These are phyloP conservation scores for Cladosporium sp. DNA, from an alignment of 2,329 filamentous ascomycete species.

Conservation along the genomic window DNA sequence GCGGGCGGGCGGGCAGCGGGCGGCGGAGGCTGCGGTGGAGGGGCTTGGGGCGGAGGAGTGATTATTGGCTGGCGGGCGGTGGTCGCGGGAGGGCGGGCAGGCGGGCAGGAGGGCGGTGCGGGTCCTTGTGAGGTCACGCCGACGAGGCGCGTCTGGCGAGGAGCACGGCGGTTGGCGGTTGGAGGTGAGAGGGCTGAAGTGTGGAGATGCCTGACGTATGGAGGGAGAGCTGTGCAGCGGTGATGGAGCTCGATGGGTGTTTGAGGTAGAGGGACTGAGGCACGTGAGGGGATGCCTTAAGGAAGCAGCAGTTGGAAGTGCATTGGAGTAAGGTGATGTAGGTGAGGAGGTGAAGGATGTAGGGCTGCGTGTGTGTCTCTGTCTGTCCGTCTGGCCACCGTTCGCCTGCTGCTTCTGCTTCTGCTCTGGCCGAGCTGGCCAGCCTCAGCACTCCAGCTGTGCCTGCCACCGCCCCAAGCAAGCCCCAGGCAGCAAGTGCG, in stretches of 20 bases:
- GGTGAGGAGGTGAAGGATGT: not conserved
- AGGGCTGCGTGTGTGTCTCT: not conserved
- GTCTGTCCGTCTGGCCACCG: not conserved
- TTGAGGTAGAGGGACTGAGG: not conserved
- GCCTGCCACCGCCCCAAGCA: not conserved
- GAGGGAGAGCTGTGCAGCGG: not conserved
- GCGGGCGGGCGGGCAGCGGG: not conserved
- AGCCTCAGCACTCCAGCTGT: not conserved
- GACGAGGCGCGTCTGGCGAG: not conserved
- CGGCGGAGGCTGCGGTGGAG: not conserved
- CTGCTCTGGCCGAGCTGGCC: not conserved
- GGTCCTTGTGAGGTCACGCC: conserved; percentile 8
- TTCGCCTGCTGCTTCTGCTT: not conserved
- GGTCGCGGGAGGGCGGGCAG: conserved; percentile 7
- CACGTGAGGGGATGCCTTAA: not conserved
- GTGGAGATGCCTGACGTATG: conserved; percentile 11
- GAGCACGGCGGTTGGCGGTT: not conserved
- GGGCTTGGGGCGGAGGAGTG: not conserved
- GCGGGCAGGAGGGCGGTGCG: not conserved
- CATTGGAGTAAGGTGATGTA: not conserved
- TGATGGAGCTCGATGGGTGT: not conserved
- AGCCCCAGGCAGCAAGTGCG: not conserved
- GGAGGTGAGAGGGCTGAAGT: conserved; percentile 3
- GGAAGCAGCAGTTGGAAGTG: not conserved
- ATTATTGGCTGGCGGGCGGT: not conserved